Percentiles rank a stretch among this genome's conserved stretches.
These are phyloP conservation scores for Melaleuca quinquenervia DNA, from an alignment of 345 rosid species.

Conservation along the genomic window DNA sequence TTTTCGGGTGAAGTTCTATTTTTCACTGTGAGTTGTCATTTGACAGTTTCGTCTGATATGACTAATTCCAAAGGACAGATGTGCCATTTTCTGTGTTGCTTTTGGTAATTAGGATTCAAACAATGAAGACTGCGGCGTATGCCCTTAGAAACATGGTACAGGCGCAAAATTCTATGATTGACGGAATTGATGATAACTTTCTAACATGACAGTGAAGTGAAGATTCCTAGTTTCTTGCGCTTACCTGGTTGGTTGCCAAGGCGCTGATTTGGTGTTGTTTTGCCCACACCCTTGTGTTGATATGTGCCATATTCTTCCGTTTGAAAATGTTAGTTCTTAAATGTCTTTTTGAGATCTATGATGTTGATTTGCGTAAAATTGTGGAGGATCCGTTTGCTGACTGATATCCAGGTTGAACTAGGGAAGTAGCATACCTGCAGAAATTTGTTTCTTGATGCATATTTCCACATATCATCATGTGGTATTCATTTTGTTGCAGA, in stretches of 20 bases:
- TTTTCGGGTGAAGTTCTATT: not conserved
- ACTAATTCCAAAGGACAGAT: no score
- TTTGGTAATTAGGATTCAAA: not conserved
- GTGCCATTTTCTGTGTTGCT: no score
- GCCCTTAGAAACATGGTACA: not conserved
- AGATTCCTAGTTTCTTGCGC: not conserved
- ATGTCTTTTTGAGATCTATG: not conserved
- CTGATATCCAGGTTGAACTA: not conserved
- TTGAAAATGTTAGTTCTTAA: not conserved
- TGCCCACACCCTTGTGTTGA: not conserved
- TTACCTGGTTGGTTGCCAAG: not conserved
- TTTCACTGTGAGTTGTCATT: not conserved
- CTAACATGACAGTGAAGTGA: not conserved
- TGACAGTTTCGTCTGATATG: no score
- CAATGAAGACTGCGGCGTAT: not conserved
- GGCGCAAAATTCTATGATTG: not conserved
- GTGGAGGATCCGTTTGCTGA: not conserved
- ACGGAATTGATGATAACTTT: not conserved
- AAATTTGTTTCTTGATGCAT: not conserved
- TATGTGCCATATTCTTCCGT: not conserved
- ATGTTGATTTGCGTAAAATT: not conserved
- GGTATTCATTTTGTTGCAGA: slow-evolving; percentile 21
- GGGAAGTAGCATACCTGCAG: not conserved
- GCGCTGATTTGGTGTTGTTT: not conserved
- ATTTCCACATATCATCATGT: not conserved